phyloP scores from a whole-genome alignment of 2,329 filamentous ascomycete species.

The Fusarium chlamydosporum region DNA sequence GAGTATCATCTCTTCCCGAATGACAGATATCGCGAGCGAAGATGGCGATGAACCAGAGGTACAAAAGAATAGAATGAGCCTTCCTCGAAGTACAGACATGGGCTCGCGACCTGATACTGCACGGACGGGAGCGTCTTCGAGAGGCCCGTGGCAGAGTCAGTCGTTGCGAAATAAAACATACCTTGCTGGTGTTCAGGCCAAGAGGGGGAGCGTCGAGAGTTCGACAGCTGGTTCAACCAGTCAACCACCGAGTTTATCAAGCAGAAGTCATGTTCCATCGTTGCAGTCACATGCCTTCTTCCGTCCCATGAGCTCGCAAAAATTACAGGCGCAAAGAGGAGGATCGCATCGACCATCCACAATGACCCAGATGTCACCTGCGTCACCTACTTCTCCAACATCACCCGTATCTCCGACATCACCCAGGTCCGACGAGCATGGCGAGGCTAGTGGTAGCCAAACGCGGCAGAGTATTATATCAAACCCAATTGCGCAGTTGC shows the following conservation, averaged over 20 bases:
- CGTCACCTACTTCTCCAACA: conserved; percentile 37
- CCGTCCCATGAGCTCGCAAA: conserved; percentile 95
- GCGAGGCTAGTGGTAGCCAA: conserved; percentile 61
- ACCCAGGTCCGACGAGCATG: conserved; percentile 56
- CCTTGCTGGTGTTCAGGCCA: conserved; percentile 60
- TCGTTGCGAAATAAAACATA: conserved; percentile 67
- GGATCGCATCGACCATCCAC: conserved; percentile 65
- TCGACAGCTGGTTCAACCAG: conserved; percentile 68
- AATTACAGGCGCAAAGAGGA: conserved; percentile 87
- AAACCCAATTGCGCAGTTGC: conserved; percentile 58
- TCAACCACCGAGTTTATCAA: conserved; percentile 71
- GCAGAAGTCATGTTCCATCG: conserved; percentile 89
- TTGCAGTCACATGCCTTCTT: conserved; percentile 93
- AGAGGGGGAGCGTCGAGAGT: conserved; percentile 60
- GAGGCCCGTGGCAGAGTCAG: conserved; percentile 66
- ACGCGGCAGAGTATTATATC: conserved; percentile 71
- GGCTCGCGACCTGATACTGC: conserved; percentile 69
- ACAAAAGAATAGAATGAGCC: conserved; percentile 49
- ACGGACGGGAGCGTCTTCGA: conserved; percentile 61
- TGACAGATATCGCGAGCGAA: conserved; percentile 75
- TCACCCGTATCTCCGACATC: conserved; percentile 32
- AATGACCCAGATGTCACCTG: conserved; percentile 55
- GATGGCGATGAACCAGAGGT: conserved; percentile 64
- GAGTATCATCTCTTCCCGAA: conserved; percentile 79
- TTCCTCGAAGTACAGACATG: conserved; percentile 59